Evolutionary conservation across 306 rosid species (phyloP), one percentile per base, ranked within the genome.

Genomic region (Astragalus membranaceus): DNA sequence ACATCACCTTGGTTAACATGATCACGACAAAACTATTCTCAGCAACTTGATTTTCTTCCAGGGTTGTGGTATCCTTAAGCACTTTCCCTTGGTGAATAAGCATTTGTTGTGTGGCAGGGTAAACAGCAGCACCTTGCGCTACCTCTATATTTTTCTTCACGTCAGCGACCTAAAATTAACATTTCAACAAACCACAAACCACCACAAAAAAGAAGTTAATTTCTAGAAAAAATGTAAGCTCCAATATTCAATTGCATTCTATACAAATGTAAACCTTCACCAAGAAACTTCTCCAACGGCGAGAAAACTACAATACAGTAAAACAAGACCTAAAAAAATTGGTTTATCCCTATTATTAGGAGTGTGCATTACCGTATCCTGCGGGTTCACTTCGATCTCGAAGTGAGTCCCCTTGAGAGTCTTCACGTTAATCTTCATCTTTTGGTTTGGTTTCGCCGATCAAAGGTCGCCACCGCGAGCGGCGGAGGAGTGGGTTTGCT

Each of bases 41-140:
- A 4, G 60, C 77, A 73, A 89, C 94, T 70, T 87, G 70, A 49
- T 89, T 92, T 67, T 87, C 92, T 6, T 82, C 88, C 74, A 92
- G 67, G 36, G 97, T 91, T 29, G 92, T 84, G 54, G 23, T 64
- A 65, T 92, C 92, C 52, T 82, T 81, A 43, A 89, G 96, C 60
- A 87, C 97, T 62, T 89, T 89, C 42, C 96, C 94, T 60, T 87
- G 91, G 50, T 91, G 89, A 54, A 92, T 92, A 32, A 92, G 97
- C 92, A 92, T 89, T 82, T 89, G 93, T 36, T 83, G 96, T 4
- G 81, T 48, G 47, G 96, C 91, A 60, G 97, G 96, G 36, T 89
- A 92, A 53, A 79, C 79, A 72, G 72, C 86, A 20, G 75, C 69
- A 68, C 96, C 96, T 80, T 87, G 91, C 14, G 58, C 69, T 50